These are phyloP conservation scores for Zelonia costaricensis DNA, from an alignment of 208 protist species.

Conservation along the genomic window DNA sequence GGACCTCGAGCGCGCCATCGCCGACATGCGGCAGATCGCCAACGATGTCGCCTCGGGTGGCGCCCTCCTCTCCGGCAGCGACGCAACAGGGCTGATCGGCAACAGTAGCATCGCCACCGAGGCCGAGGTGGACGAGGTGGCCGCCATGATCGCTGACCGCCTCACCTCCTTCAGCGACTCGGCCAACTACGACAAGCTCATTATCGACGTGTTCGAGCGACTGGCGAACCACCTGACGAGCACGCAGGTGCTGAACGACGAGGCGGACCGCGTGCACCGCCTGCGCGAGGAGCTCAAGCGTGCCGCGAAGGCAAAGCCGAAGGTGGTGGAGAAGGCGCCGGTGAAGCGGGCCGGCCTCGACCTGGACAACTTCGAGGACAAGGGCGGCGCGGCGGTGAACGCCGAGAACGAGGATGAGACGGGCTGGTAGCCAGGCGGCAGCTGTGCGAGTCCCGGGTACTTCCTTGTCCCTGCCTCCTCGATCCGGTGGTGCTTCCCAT, in stretches of 20 bases:
- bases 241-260: constrained; percentile 38
- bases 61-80: constrained; percentile 32
- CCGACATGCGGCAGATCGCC: constrained; percentile 58
- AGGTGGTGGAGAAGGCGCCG: constrained; percentile 25
- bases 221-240: constrained; percentile 49
- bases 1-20: constrained; percentile 54
- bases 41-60: constrained; percentile 41
- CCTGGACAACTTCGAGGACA: constrained; percentile 48
- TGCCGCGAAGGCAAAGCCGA: constrained; percentile 37
- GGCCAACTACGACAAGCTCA: constrained; percentile 50
- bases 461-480: too few species aligned
- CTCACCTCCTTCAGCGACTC: constrained; percentile 38
- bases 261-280: constrained; percentile 45
- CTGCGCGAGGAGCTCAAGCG: constrained; percentile 53
- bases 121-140: constrained; percentile 45
- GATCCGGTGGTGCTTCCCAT: too few species aligned
- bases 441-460: too few species aligned
- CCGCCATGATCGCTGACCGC: constrained; percentile 58
- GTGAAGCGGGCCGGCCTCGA: constrained; percentile 29
- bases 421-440: constrained; percentile 35
- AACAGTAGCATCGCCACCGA: constrained; percentile 35
- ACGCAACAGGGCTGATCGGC: constrained; percentile 36
- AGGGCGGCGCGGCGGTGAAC: constrained; percentile 34
- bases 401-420: constrained; percentile 35
- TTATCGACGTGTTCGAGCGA: constrained; percentile 50